Evolutionary conservation across 345 rosid genomes (phyloP), one percentile per base, ranked within the genome.

Genomic region (Aethionema arabicum): DNA sequence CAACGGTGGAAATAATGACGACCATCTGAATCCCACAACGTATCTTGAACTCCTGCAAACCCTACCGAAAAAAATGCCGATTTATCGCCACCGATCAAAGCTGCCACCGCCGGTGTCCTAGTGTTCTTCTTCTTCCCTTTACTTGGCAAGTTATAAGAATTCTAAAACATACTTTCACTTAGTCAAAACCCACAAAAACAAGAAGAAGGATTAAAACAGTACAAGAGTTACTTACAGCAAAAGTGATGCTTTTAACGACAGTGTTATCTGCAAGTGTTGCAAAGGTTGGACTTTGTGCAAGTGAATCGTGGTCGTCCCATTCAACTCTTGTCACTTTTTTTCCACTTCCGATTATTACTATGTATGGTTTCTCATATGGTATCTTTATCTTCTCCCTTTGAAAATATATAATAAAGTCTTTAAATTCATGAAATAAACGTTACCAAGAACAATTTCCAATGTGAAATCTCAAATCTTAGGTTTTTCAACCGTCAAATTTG

Each of bases 341-440:
- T 1, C 77, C 86, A 30, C 65, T 74, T 67, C 95, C 98, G 41
- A 72, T 74, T 0, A 92, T 70, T 30, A 83, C 50, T 15, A 86
- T 78, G 77, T 37, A 79, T 7, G 91, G 93, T 63, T 87, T 92
- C 2, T 89, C 82, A 11, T 5, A 27, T 1, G 93, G 86, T 43
- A 92, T 89, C 33, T 13, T 71, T 77, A 92, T 74, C 76, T 85
- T 85, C 81, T 92, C 98, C 56, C 95, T 91, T 36, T 6, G 31
- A 21, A 59, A 7, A 56, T 11, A 69, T 16, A 13, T 8, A 43
- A n/a, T 0, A 45, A 61, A 13, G 7, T n/a, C 2, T 21, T 21
- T 21, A 21, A 6, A 30, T n/a, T 8, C 30, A 38, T 11, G 29
- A 43, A 31, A 12, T 35, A 38, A 21, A 53, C 35, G 63, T 63